These are phyloP conservation scores for Trichoderma koningiopsis DNA, from an alignment of 2,329 filamentous ascomycete species.

Conservation along the genomic window DNA sequence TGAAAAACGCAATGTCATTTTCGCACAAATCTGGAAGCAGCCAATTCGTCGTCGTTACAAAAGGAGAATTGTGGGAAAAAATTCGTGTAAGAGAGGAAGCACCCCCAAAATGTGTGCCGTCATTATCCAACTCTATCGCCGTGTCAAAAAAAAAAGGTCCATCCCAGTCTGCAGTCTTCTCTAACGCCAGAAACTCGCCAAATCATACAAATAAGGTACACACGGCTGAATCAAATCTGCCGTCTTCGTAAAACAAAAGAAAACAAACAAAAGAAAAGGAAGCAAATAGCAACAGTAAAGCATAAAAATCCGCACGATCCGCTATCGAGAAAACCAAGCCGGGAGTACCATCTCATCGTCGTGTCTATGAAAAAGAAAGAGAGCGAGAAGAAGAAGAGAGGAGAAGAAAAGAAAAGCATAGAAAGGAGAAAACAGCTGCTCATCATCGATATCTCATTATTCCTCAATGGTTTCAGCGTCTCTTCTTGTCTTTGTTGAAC, in stretches of 20 bases:
- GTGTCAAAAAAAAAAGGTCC: not conserved
- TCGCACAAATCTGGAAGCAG: not conserved
- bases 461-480: slow-evolving; percentile 27
- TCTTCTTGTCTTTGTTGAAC: slow-evolving; percentile 42
- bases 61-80: not conserved
- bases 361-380: not conserved
- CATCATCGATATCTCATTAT: slow-evolving; percentile 17
- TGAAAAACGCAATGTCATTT: not conserved
- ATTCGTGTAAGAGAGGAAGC: not conserved
- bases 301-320: not conserved
- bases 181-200: not conserved
- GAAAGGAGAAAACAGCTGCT: not conserved
- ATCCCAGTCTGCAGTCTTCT: not conserved
- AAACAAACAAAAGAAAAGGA: not conserved
- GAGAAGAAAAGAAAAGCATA: no score
- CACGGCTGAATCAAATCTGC: not conserved
- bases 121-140: not conserved
- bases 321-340: not conserved
- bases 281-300: not conserved
- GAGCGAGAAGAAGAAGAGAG: no score
- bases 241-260: not conserved
- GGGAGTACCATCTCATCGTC: not conserved
- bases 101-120: not conserved
- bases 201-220: not conserved
- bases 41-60: not conserved